Conservation (phyloP, 352 stramenopile species). For the Pythium phragmitis region DNA sequence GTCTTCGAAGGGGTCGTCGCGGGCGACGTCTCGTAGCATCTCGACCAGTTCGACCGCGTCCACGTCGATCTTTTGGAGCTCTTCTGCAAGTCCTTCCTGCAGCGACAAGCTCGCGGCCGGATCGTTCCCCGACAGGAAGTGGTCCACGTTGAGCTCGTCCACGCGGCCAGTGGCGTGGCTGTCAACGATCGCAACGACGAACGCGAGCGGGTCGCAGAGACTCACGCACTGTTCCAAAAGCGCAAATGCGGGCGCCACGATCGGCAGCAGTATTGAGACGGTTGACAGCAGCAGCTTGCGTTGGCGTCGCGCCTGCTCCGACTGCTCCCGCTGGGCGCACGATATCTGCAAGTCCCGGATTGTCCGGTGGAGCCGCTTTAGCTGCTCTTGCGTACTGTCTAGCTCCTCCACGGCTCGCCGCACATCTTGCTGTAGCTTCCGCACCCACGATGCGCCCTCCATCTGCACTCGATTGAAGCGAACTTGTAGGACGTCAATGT, state of each 20-base stretch:
- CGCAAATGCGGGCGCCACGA: not conserved
- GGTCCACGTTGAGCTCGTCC: not conserved
- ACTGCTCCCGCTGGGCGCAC: not conserved
- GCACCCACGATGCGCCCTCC: not conserved
- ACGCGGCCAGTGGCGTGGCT: not conserved
- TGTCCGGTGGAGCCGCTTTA: not conserved
- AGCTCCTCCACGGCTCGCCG: not conserved
- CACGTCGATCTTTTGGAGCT: not conserved
- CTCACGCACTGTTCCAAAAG: not conserved
- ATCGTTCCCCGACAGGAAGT: not conserved
- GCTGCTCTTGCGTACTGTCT: not conserved
- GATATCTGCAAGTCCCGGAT: not conserved
- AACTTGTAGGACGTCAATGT: not conserved
- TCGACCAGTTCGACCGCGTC: not conserved
- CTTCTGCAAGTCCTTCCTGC: not conserved
- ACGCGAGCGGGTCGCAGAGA: not conserved
- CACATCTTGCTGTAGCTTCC: not conserved
- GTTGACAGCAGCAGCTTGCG: not conserved
- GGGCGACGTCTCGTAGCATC: not conserved
- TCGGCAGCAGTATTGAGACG: not conserved
- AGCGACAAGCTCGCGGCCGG: not conserved
- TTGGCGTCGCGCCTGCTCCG: not conserved
- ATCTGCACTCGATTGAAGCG: not conserved
- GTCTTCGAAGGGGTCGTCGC: not conserved
- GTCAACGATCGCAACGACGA: not conserved